A percentile compares a stretch with the other conserved stretches of the same genome.
These are phyloP conservation scores for Afroboletus lepidellus DNA, from an alignment of 1,284 basidiomycete genomes.

Conservation along the genomic window DNA sequence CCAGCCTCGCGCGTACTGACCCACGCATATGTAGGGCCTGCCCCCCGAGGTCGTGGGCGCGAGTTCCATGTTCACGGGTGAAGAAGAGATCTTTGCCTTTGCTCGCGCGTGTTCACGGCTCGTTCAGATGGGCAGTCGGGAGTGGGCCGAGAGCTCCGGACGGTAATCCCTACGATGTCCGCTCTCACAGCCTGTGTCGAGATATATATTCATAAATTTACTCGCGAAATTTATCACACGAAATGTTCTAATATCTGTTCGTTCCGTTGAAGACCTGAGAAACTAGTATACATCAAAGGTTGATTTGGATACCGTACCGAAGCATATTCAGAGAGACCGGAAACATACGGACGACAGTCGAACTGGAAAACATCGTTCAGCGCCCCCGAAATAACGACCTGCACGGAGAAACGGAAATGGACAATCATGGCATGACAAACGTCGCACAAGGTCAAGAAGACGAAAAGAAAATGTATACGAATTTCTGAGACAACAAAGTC, in stretches of 20 bases:
- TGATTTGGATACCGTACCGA: conserved; percentile 19
- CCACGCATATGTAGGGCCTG: conserved; percentile 58
- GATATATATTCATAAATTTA: too few species aligned
- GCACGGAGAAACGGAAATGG: background rate
- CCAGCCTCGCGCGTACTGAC: background rate
- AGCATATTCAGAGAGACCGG: conserved; percentile 14
- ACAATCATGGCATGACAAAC: conserved; percentile 7
- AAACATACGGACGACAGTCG: conserved; percentile 14
- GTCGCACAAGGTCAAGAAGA: conserved; percentile 13
- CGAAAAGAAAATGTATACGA: conserved; percentile 24
- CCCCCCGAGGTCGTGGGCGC: conserved; percentile 70
- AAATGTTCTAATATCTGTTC: conserved; percentile 1
- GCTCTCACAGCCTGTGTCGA: too few species aligned
- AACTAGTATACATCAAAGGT: conserved; percentile 28
- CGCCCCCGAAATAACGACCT: conserved; percentile 2
- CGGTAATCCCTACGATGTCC: background rate
- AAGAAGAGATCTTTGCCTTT: conserved; percentile 95
- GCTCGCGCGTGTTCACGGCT: conserved; percentile 88
- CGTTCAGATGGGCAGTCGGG: conserved; percentile 87
- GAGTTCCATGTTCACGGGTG: conserved; percentile 87
- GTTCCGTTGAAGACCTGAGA: conserved; percentile 7
- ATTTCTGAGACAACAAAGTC: conserved; percentile 19
- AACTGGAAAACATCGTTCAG: conserved; percentile 1
- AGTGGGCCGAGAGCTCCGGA: conserved; percentile 76
- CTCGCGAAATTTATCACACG: background rate